These are phyloP conservation scores for Colletotrichum musae DNA, from an alignment of 2,329 filamentous ascomycete species.

Conservation along the genomic window DNA sequence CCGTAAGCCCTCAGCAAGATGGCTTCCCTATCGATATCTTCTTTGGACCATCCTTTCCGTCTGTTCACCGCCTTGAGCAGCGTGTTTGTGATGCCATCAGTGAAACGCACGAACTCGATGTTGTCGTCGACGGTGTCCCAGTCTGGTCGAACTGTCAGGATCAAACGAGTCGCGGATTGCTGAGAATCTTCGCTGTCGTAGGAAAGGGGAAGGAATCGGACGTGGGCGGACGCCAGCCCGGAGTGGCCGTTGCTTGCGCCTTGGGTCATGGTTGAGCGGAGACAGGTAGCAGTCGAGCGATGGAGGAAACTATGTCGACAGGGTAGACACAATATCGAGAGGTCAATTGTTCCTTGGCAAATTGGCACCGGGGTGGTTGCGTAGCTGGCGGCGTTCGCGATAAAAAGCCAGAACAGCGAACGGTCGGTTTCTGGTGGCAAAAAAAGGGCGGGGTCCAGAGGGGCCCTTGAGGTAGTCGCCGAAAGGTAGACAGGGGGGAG, in stretches of 20 bases:
- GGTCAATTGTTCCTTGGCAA: slow-evolving; percentile 22
- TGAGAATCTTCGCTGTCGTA: slow-evolving; percentile 86
- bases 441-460: background rate
- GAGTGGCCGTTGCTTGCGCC: slow-evolving; percentile 47
- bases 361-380: slow-evolving; percentile 4
- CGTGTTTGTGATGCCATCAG: slow-evolving; percentile 98
- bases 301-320: slow-evolving; percentile 17
- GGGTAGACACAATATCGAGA: slow-evolving; percentile 32
- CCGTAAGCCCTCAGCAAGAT: slow-evolving; percentile 94
- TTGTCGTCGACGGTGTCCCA: slow-evolving; percentile 83
- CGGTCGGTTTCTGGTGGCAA: background rate
- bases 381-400: background rate
- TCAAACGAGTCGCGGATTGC: slow-evolving; percentile 82
- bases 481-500: background rate
- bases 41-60: slow-evolving; percentile 76
- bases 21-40: slow-evolving; percentile 86
- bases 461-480: slow-evolving; percentile 16
- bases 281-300: background rate
- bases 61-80: slow-evolving; percentile 83
- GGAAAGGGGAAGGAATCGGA: slow-evolving; percentile 79
- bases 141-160: slow-evolving; percentile 84
- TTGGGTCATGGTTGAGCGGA: slow-evolving; percentile 38
- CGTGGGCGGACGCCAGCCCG: slow-evolving; percentile 57
- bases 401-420: too few species aligned
- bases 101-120: slow-evolving; percentile 91